Evolutionary conservation across 768 basidiomycete genomes (phyloP).

Genomic region (Suillus ampliporus): DNA sequence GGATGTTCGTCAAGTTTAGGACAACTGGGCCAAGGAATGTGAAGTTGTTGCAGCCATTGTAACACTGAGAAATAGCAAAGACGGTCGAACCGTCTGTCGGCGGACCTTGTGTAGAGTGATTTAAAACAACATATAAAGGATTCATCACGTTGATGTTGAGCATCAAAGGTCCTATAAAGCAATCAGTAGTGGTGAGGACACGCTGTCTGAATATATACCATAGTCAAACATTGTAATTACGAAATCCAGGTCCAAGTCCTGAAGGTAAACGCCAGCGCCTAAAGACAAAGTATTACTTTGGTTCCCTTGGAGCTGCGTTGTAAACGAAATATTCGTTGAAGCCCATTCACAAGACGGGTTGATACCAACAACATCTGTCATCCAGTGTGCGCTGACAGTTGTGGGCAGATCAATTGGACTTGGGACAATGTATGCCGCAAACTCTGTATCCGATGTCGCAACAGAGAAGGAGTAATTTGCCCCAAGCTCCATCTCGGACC

Average conservation of each 20-base stretch:
- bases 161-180: neutral
- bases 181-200: neutral
- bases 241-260: constrained; percentile 25
- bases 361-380: constrained; percentile 33
- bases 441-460: constrained; percentile 20
- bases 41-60: constrained; percentile 23
- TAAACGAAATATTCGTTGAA: constrained; percentile 28
- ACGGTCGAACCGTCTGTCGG: constrained; percentile 30
- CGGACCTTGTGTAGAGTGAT: constrained; percentile 26
- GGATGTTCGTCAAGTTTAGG: constrained; percentile 22
- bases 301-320: constrained; percentile 21
- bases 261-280: constrained; percentile 21
- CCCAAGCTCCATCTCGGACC: constrained; percentile 31
- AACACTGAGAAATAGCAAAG: constrained; percentile 28
- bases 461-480: constrained; percentile 31
- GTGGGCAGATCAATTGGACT: constrained; percentile 22
- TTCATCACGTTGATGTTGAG: constrained; percentile 6
- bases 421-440: constrained; percentile 27
- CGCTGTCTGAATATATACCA: constrained; percentile 15
- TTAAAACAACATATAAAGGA: constrained; percentile 18
- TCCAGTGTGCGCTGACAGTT: constrained; percentile 30
- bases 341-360: constrained; percentile 36
- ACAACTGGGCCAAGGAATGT: neutral
- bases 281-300: neutral
- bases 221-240: neutral